Percentiles rank a stretch among this genome's conserved stretches.
These are phyloP conservation scores for Limnomonas spitsbergensis DNA, from an alignment of 139 green algal species.

Conservation along the genomic window DNA sequence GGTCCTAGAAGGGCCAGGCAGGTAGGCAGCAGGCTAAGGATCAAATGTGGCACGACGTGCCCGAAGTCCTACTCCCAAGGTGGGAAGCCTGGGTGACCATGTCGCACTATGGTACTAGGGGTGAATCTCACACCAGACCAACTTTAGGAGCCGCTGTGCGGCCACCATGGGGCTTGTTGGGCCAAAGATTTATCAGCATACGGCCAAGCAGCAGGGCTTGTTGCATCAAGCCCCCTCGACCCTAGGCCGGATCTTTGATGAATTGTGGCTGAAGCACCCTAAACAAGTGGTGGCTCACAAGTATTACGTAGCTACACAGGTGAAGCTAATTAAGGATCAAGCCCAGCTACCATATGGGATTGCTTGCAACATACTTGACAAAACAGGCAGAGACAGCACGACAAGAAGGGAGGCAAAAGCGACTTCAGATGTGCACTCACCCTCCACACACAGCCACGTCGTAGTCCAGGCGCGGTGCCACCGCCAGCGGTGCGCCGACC, in stretches of 20 bases:
- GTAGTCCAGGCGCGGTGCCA: conserved; percentile 28
- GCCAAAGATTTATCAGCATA: neutral
- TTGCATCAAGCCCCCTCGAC: too few relatives aligned
- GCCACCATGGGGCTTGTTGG: too few relatives aligned
- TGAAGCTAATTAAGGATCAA: too few relatives aligned
- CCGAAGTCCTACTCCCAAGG: neutral
- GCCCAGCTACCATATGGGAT: too few relatives aligned
- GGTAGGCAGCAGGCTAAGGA: neutral
- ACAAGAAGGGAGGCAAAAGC: too few relatives aligned
- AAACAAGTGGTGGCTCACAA: too few relatives aligned
- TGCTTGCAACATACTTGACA: too few relatives aligned
- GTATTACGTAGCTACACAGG: too few relatives aligned
- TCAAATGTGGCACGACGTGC: neutral
- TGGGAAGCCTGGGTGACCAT: neutral
- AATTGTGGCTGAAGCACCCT: too few relatives aligned
- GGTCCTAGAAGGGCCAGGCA: neutral
- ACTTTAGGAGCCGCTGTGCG: neutral
- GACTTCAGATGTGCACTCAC: too few relatives aligned
- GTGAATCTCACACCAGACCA: neutral
- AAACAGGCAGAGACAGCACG: too few relatives aligned
- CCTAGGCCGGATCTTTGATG: too few relatives aligned
- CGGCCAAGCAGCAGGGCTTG: neutral
- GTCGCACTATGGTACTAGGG: neutral
- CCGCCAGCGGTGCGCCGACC: conserved; percentile 10
- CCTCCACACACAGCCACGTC: conserved; percentile 88